These are phyloP conservation scores for Pelargonium fulgidum DNA, from an alignment of 441 rosid genomes.

Conservation along the genomic window DNA sequence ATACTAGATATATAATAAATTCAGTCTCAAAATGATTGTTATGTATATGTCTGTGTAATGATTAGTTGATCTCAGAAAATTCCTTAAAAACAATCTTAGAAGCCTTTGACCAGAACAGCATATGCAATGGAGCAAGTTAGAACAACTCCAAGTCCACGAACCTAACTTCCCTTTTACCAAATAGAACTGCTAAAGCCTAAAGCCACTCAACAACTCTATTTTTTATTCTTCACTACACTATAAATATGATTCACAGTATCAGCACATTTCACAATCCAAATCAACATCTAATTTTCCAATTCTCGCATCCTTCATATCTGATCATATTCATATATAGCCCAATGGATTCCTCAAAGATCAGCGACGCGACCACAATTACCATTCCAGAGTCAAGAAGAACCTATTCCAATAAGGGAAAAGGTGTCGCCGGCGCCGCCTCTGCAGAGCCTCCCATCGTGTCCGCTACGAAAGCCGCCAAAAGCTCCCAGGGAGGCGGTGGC, in stretches of 20 bases:
- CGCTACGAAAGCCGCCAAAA: background rate
- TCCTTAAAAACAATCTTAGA: no score
- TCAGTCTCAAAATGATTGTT: no score
- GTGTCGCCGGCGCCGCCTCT: background rate
- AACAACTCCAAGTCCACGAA: background rate
- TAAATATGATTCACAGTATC: background rate
- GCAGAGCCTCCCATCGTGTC: background rate
- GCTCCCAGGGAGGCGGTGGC: constrained; percentile 25
- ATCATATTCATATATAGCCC: background rate
- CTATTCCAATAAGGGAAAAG: constrained; percentile 5
- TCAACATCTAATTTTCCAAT: background rate
- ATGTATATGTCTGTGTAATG: no score
- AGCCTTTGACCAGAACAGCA: background rate
- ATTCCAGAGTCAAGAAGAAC: constrained; percentile 8
- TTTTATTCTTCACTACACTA: background rate
- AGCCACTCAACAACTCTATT: background rate
- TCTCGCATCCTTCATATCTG: background rate
- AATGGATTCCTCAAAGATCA: background rate
- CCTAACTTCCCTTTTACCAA: background rate
- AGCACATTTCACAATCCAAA: background rate
- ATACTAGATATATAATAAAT: no score
- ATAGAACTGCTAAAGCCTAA: no score
- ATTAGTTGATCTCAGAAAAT: no score
- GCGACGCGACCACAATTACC: background rate
- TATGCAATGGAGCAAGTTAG: background rate